Base-by-base conservation (phyloP, 345 rosid genomes). In the Salix suchowensis region DNA sequence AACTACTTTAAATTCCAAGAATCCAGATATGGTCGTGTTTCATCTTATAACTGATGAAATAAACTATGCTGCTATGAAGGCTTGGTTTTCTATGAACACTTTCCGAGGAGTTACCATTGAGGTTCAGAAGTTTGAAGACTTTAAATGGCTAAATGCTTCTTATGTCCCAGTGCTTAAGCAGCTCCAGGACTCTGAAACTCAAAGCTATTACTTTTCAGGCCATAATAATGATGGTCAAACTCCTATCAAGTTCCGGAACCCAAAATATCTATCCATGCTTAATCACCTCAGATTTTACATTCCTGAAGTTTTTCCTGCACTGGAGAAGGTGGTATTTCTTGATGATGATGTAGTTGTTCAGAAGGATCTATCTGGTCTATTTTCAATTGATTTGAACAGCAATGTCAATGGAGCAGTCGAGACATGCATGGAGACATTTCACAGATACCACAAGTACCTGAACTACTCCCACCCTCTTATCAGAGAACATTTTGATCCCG, bases 401-500 rank as follows among this genome's bases (percentile, higher is more conserved):
- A 94, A 92, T 46, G 98, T 94, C 26, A 92, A 91, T 76, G 98
- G 98, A 68, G 98, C 98, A n/a, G 98, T 94, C 0, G 98, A 94
- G 89, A 94, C 98, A 0, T 94, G 98, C 90, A 94, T 92, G 97
- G 98, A 92, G 80, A 94, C 96, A 1, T 94, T 94, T 80, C 98
- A 94, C 76, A 85, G 98, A 73, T 92, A 94, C 74, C 84, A 82
- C 9, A 82, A 82, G 79, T 82, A 82, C 76, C 76, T 82, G 66
- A 82, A 82, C 67, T 82, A 82, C 54, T 82, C 84, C 19, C 84
- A 82, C 82, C 98, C 98, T 28, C 94, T 94, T 40, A 91, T 94
- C 46, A 86, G 98, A 32, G 86, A 87, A 11, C 94, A 92, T 83
- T 94, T 94, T 62, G 98, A 94, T 79, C 98, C 98, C 4, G 98